Evolutionary conservation across 2,329 filamentous ascomycete species (phyloP).

Genomic region (Botryotinia narcissicola): DNA sequence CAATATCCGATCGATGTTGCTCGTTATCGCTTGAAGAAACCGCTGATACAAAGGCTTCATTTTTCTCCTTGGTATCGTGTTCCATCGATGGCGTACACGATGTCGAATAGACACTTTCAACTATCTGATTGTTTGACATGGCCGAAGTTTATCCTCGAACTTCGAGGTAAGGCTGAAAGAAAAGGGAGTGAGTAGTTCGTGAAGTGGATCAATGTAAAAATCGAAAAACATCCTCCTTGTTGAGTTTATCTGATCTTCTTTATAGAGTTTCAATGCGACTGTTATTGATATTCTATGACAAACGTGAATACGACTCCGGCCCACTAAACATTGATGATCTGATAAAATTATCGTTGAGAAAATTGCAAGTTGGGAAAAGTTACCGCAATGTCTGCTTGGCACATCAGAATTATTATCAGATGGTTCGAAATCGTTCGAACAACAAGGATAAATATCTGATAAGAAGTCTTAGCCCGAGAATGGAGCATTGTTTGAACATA

Average conservation of each 20-base stretch:
- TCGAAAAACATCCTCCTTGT: background rate
- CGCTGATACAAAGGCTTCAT: background rate
- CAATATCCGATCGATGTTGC: background rate
- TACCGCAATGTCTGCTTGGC: constrained; percentile 1
- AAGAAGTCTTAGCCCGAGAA: constrained; percentile 9
- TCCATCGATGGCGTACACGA: background rate
- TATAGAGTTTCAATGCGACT: background rate
- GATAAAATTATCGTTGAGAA: background rate
- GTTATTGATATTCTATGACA: background rate
- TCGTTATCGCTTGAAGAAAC: constrained; percentile 2
- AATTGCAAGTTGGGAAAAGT: background rate
- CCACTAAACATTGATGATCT: background rate
- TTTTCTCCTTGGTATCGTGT: background rate
- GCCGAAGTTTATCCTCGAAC: background rate
- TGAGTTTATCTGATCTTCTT: background rate
- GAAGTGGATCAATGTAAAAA: background rate
- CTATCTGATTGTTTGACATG: background rate
- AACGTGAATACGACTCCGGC: background rate
- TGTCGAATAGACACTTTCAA: background rate
- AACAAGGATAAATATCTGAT: constrained; percentile 16
- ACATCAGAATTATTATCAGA: constrained; percentile 16
- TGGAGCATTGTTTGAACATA: background rate
- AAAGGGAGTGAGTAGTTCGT: background rate
- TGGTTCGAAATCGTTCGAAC: background rate
- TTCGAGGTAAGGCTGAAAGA: background rate